Evolutionary conservation across 352 stramenopile species (phyloP).

Genomic region (Globisporangium nagaii): DNA sequence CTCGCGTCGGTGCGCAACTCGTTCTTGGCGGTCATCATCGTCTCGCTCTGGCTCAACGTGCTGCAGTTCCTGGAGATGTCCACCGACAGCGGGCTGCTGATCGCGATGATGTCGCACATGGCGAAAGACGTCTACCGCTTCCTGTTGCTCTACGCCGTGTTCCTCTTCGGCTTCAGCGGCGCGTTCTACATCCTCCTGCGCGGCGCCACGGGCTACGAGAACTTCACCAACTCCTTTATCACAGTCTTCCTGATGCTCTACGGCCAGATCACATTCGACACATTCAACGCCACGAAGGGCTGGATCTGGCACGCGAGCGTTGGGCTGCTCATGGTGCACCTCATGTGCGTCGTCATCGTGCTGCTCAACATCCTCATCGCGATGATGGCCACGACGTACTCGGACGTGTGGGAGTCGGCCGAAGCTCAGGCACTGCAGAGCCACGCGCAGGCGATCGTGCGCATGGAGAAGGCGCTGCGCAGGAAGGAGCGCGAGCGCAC

Average conservation of each 20-base stretch:
- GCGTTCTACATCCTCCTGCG: conserved; percentile 71
- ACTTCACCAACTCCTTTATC: conserved; percentile 55
- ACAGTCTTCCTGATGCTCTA: conserved; percentile 76
- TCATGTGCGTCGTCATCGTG: conserved; percentile 21
- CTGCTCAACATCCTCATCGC: conserved; percentile 36
- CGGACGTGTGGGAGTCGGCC: conserved; percentile 12
- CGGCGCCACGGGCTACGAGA: conserved; percentile 47
- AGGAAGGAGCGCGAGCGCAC: conserved; percentile 25
- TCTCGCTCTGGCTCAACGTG: conserved; percentile 65
- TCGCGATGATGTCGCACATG: conserved; percentile 79
- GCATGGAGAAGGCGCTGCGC: conserved; percentile 16
- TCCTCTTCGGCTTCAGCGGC: conserved; percentile 63
- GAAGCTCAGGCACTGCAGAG: conserved; percentile 10
- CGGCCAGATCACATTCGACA: conserved; percentile 48
- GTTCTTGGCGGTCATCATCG: conserved; percentile 44
- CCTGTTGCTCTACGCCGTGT: conserved; percentile 64
- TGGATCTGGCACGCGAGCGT: conserved; percentile 12
- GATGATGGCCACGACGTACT: conserved; percentile 31
- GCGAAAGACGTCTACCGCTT: conserved; percentile 65
- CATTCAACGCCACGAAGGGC: conserved; percentile 5
- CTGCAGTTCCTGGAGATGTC: conserved; percentile 70
- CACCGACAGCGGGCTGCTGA: conserved; percentile 48
- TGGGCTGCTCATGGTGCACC: conserved; percentile 10
- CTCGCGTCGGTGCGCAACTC: conserved; percentile 32
- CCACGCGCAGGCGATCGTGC: conserved; percentile 15